Conservation (phyloP, 208 protist species). For the Leishmania major region DNA sequence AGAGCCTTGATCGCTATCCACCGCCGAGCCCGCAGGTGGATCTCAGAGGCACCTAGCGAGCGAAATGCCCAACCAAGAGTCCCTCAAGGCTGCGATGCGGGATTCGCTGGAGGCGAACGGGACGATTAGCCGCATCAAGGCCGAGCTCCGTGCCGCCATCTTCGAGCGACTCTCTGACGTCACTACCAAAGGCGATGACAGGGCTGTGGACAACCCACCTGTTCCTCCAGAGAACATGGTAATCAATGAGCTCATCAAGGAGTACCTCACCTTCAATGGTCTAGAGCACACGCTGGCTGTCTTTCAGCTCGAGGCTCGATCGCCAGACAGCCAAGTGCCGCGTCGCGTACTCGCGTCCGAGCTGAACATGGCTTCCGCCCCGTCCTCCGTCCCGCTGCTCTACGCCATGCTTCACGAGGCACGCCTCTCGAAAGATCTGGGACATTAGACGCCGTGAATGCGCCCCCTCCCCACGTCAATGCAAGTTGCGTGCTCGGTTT, state of each 20-base stretch:
- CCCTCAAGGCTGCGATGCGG: conserved; percentile 84
- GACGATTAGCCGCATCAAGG: conserved; percentile 86
- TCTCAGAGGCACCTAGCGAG: neutral
- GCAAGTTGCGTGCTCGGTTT: neutral
- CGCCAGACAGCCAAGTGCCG: conserved; percentile 55
- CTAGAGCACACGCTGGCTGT: conserved; percentile 90
- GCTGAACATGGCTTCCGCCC: conserved; percentile 75
- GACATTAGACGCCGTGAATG: neutral
- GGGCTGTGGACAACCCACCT: conserved; percentile 36
- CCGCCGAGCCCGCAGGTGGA: neutral
- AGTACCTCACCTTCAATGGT: conserved; percentile 93
- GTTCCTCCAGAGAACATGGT: conserved; percentile 92
- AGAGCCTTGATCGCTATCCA: neutral
- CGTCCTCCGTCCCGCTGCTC: conserved; percentile 67
- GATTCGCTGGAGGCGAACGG: conserved; percentile 85
- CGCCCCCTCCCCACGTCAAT: neutral
- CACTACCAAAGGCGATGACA: conserved; percentile 20
- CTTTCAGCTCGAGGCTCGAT: conserved; percentile 79
- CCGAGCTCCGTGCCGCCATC: conserved; percentile 88
- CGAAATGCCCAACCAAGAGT: conserved; percentile 68
- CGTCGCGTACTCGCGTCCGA: conserved; percentile 72
- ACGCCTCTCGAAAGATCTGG: conserved; percentile 54
- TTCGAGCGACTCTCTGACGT: conserved; percentile 79
- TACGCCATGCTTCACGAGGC: conserved; percentile 86
- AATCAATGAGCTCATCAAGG: conserved; percentile 94